These are phyloP conservation scores for Penicillium soppii DNA, from an alignment of 495 filamentous ascomycete species.

Conservation along the genomic window DNA sequence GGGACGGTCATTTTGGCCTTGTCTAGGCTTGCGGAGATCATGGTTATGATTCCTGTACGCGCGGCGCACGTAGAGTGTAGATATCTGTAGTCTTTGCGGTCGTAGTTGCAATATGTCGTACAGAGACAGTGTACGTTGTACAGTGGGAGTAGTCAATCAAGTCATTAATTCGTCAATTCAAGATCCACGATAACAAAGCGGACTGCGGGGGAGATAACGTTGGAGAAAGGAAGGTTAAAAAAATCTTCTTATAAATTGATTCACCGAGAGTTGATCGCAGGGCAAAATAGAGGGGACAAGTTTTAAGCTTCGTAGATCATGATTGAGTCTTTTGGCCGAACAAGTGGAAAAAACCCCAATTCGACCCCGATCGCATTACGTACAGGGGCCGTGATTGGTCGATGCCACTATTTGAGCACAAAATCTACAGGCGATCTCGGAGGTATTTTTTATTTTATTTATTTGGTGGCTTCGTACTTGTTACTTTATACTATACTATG, in stretches of 20 bases:
- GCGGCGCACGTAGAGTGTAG: no score
- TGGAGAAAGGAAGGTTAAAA: neutral
- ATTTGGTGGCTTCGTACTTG: no score
- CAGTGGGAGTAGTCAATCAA: neutral
- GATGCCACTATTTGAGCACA: slow-evolving; percentile 16
- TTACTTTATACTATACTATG: no score
- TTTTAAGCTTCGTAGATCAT: slow-evolving; percentile 9
- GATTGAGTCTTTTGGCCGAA: slow-evolving; percentile 28
- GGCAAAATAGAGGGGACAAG: no score
- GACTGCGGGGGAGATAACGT: slow-evolving; percentile 18
- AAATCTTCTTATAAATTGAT: neutral
- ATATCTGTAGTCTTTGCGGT: neutral
- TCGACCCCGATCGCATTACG: slow-evolving; percentile 26
- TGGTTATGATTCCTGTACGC: neutral
- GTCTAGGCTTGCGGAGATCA: slow-evolving; percentile 1
- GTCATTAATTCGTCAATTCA: neutral
- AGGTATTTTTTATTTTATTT: neutral
- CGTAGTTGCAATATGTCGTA: neutral
- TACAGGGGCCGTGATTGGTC: slow-evolving; percentile 22
- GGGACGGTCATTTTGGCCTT: slow-evolving; percentile 24
- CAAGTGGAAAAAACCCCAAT: slow-evolving; percentile 15
- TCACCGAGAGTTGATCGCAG: no score
- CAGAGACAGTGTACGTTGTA: neutral
- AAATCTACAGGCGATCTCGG: neutral
- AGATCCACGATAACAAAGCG: slow-evolving; percentile 1